Evolutionary conservation across 2,329 filamentous ascomycete species (phyloP).

Genomic region (Sordariomycetes sp.): DNA sequence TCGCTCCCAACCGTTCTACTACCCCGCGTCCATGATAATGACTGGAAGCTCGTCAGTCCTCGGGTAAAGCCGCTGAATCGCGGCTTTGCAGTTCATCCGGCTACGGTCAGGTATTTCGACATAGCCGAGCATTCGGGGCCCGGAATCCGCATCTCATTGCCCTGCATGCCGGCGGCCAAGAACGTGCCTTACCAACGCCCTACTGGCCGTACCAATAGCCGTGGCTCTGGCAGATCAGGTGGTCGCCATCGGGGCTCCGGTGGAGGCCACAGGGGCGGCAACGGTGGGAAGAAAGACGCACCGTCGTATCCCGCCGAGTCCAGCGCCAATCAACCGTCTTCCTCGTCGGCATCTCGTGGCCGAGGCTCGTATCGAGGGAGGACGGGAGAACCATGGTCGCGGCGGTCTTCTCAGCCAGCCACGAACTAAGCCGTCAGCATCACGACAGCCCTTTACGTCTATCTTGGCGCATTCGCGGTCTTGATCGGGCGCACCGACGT

Average conservation of each 20-base stretch:
- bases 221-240: conserved; percentile 12
- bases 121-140: conserved; percentile 19
- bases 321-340: conserved; percentile 6
- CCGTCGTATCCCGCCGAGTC: conserved; percentile 16
- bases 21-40: conserved; percentile 45
- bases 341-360: conserved; percentile 9
- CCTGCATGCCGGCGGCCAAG: conserved; percentile 27
- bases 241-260: conserved; percentile 17
- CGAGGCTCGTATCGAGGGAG: background rate
- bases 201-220: conserved; percentile 18
- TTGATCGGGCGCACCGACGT: background rate
- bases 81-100: conserved; percentile 32
- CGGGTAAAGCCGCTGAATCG: conserved; percentile 43
- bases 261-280: conserved; percentile 14
- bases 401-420: background rate
- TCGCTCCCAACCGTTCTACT: conserved; percentile 68
- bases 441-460: background rate
- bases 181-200: conserved; percentile 25
- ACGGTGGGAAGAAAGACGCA: conserved; percentile 21
- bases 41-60: conserved; percentile 49
- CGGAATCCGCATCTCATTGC: conserved; percentile 28
- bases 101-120: conserved; percentile 22
- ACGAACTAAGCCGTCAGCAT: background rate
- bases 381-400: conserved; percentile 1
- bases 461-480: background rate